Evolutionary conservation across 2,329 filamentous ascomycete genomes (phyloP).

Genomic region (Phaeoacremonium minimum): DNA sequence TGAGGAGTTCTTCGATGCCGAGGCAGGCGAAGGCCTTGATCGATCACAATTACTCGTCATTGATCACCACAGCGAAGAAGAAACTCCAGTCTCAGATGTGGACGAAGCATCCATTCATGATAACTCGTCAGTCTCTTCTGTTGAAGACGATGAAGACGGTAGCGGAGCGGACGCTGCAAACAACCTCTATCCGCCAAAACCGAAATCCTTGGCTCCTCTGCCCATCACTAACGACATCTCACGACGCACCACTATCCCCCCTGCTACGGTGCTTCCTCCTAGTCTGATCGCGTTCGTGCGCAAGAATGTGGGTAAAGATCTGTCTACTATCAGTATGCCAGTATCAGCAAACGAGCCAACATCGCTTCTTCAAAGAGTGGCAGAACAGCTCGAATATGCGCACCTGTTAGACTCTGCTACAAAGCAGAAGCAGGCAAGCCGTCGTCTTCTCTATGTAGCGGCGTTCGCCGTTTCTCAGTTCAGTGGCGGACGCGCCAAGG

Average conservation of each 20-base stretch:
- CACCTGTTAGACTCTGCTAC: conserved; percentile 75
- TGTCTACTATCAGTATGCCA: conserved; percentile 96
- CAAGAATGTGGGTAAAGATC: conserved; percentile 97
- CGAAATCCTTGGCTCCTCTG: conserved; percentile 72
- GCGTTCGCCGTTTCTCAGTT: conserved; percentile 90
- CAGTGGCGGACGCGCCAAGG: conserved; percentile 76
- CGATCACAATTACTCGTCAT: conserved; percentile 71
- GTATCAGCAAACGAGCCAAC: conserved; percentile 93
- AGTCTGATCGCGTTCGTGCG: conserved; percentile 90
- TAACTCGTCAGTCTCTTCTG: conserved; percentile 55
- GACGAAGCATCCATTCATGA: conserved; percentile 56
- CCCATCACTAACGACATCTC: conserved; percentile 63
- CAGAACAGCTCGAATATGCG: conserved; percentile 89
- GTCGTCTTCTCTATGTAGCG: conserved; percentile 78
- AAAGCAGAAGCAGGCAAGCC: conserved; percentile 51
- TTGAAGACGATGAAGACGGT: conserved; percentile 52
- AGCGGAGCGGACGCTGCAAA: conserved; percentile 56
- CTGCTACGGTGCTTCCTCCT: conserved; percentile 75
- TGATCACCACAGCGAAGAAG: conserved; percentile 63
- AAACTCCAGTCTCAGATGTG: conserved; percentile 51
- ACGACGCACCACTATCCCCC: conserved; percentile 66
- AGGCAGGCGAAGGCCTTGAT: conserved; percentile 54
- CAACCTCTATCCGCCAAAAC: conserved; percentile 67
- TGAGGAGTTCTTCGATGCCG: conserved; percentile 94
- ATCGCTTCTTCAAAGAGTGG: conserved; percentile 80